These are phyloP conservation scores for Albizia julibrissin DNA, from an alignment of 306 rosid genomes.

Conservation along the genomic window DNA sequence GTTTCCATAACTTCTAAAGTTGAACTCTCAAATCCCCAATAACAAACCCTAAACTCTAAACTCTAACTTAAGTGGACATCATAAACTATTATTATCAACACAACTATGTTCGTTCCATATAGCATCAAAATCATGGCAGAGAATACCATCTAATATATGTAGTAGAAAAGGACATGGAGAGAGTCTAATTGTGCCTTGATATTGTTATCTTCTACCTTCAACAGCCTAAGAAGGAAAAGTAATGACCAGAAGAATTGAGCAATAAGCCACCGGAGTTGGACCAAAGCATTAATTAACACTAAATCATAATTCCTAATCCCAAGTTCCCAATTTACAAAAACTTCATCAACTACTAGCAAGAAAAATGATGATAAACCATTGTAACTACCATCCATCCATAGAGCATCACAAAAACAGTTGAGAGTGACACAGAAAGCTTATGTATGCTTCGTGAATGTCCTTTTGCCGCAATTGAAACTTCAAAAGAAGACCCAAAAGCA, in stretches of 20 bases:
- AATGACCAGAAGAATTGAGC: neutral
- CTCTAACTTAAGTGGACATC: neutral
- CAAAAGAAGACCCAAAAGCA: conserved; percentile 7
- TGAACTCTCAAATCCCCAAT: neutral
- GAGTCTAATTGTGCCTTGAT: neutral
- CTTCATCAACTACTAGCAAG: neutral
- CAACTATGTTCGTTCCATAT: neutral
- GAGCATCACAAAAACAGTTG: neutral
- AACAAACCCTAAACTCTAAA: neutral
- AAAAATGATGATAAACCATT: too few relatives aligned
- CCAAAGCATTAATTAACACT: neutral
- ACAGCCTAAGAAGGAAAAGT: neutral
- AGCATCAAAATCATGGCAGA: neutral
- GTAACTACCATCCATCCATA: neutral
- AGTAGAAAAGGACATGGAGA: neutral
- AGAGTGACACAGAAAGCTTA: neutral
- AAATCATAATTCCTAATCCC: neutral
- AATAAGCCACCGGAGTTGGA: neutral
- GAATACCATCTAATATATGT: neutral
- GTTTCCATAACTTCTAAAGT: neutral
- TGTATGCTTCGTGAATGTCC: neutral
- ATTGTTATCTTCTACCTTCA: neutral
- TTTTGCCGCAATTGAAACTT: neutral
- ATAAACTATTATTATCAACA: neutral
- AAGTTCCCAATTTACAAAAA: neutral